Evolutionary conservation across 2,329 filamentous ascomycete genomes (phyloP).

Genomic region (Aureobasidium sp.): DNA sequence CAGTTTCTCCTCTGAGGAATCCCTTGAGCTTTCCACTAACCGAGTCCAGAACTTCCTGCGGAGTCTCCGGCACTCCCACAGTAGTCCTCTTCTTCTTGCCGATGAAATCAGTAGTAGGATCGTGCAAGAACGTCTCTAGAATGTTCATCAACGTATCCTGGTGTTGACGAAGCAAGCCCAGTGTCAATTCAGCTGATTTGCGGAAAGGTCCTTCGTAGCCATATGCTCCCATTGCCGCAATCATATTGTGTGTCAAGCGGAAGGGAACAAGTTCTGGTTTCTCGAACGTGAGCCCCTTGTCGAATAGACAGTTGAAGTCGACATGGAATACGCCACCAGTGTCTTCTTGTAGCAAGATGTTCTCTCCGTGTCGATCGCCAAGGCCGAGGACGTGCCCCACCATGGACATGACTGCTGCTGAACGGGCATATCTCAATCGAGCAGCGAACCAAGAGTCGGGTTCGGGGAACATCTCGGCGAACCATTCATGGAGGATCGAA

Average conservation of each 20-base stretch:
- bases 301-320: constrained; percentile 98
- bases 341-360: constrained; percentile 88
- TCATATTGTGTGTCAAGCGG: constrained; percentile 96
- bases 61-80: constrained; percentile 54
- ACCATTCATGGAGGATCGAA: constrained; percentile 86
- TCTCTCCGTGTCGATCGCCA: constrained; percentile 93
- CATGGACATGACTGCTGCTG: constrained; percentile 99
- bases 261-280: constrained; percentile 95
- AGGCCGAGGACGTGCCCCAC: constrained; percentile 89
- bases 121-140: constrained; percentile 92
- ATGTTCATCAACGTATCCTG: constrained; percentile 97
- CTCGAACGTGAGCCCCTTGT: constrained; percentile 91
- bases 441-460: constrained; percentile 88
- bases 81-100: constrained; percentile 54
- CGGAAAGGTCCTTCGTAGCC: constrained; percentile 88
- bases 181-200: constrained; percentile 79
- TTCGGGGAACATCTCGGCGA: constrained; percentile 88
- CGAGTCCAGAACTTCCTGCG: constrained; percentile 76
- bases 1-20: constrained; percentile 74
- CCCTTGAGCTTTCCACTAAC: constrained; percentile 83
- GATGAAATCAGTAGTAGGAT: constrained; percentile 89
- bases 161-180: constrained; percentile 76
- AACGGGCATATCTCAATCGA: constrained; percentile 80
- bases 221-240: constrained; percentile 91
- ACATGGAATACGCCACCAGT: constrained; percentile 95